Base-by-base conservation (phyloP, 2,329 filamentous ascomycete species). In the Scorias spongiosa region DNA sequence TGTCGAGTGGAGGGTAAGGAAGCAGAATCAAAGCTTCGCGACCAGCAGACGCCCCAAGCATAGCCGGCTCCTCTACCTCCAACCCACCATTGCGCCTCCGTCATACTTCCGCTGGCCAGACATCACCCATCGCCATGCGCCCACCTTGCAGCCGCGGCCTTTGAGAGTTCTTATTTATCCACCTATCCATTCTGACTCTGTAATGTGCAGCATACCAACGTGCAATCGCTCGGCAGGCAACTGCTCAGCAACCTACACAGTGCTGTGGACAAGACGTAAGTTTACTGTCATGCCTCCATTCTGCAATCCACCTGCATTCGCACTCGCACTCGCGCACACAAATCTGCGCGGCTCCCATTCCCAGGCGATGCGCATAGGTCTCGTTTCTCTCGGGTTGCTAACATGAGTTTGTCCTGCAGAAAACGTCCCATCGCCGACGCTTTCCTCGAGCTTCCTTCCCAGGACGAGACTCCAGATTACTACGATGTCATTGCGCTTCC, bases 231-330 rank as follows among this genome's bases (percentile, higher is more conserved):
- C 55, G 86, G 86, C 32, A 65, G 84, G 54, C 75, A 73, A 51
- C 83, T 93, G 56, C 66, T 93, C 39, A 78, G 84, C 43, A 78
- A 80, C 57, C 75, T 93, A 57, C 80, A 80, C 54, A 72, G 76
- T 50, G 85, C 84, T 17, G 76, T 78, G 49, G 86, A 93, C 62
- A 93, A 93, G 67, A 84, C 74, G 84, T 89, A 71, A 56, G 75
- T 68, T 40, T 6, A 39, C 39, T 45, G 39, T 18, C 38, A 42
- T 42, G 28, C 43, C 41, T 45, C 45, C 43, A 48, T 44, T 43
- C 38, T 30, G 17, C n/a, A 26, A 5, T 9, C 26, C n/a, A 15
- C 40, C 28, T 10, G 20, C 11, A 5, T 5, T n/a, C 39, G 18
- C 17, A 38, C 38, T 41, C 20, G 38, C 34, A 45, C 29, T 14